Conservation (phyloP, 1,284 basidiomycete genomes). For the Malassezia restricta region DNA sequence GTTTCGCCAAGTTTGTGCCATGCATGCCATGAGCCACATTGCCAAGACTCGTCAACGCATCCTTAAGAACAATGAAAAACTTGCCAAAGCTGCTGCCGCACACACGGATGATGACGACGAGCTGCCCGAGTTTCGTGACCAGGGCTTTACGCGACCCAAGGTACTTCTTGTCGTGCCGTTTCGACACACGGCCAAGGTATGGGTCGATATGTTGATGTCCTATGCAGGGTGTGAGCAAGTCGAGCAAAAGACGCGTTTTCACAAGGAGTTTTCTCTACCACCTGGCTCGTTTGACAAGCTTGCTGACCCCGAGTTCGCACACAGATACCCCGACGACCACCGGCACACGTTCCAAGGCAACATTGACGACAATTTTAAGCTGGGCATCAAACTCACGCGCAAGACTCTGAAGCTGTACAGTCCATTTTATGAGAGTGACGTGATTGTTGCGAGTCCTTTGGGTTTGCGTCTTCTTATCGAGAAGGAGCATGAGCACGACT, state of each 20-base stretch:
- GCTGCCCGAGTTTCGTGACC: constrained; percentile 55
- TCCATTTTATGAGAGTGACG: constrained; percentile 78
- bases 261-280: constrained; percentile 70
- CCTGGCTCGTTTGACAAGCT: constrained; percentile 71
- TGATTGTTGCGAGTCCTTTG: constrained; percentile 83
- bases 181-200: constrained; percentile 72
- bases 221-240: constrained; percentile 31
- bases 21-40: constrained; percentile 38
- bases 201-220: constrained; percentile 48
- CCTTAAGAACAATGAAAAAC: constrained; percentile 85
- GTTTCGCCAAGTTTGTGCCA: constrained; percentile 21
- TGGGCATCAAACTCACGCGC: constrained; percentile 81
- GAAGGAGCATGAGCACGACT: constrained; percentile 74
- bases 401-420: constrained; percentile 78
- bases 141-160: constrained; percentile 93
- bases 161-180: constrained; percentile 82
- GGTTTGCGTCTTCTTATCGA: constrained; percentile 84
- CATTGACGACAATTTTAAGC: constrained; percentile 83
- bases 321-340: constrained; percentile 77
- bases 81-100: constrained; percentile 51
- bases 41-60: constrained; percentile 74
- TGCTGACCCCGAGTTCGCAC: constrained; percentile 48
- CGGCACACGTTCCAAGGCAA: constrained; percentile 92
- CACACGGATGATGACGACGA: constrained; percentile 17
- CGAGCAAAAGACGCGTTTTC: constrained; percentile 64